phyloP scores from a whole-genome alignment of 495 filamentous ascomycete species.

The Penicillium silybi region DNA sequence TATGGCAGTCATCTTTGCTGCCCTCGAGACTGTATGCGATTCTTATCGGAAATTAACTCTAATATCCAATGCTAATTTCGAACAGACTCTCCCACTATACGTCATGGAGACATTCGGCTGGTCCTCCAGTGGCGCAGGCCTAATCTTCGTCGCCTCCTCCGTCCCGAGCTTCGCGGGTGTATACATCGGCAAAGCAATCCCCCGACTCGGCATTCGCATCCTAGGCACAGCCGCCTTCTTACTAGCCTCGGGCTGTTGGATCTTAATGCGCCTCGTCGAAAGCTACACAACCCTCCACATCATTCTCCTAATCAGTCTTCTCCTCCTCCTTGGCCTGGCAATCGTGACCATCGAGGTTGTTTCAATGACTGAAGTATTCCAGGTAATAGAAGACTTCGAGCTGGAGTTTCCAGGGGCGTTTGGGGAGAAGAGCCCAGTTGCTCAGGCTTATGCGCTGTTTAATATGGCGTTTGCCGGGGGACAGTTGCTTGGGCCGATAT shows the following conservation, averaged over 20 bases:
- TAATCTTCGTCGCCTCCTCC: constrained; percentile 52
- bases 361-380: constrained; percentile 36
- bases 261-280: constrained; percentile 48
- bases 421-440: constrained; percentile 53
- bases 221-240: constrained; percentile 46
- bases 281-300: constrained; percentile 29
- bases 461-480: constrained; percentile 59
- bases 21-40: constrained; percentile 34
- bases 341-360: constrained; percentile 32
- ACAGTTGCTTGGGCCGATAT: constrained; percentile 57
- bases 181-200: constrained; percentile 47
- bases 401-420: constrained; percentile 37
- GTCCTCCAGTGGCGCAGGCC: constrained; percentile 54
- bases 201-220: constrained; percentile 48
- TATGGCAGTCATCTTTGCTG: constrained; percentile 23
- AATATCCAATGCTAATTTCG: not conserved
- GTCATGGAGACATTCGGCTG: constrained; percentile 50
- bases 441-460: constrained; percentile 58
- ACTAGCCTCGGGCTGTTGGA: constrained; percentile 44
- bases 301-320: constrained; percentile 29
- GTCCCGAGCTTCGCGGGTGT: constrained; percentile 30
- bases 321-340: constrained; percentile 31
- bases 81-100: constrained; percentile 40
- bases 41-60: not conserved
- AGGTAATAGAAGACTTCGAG: constrained; percentile 32